A percentile compares a stretch with the other conserved stretches of the same genome.
phyloP scores from a whole-genome alignment of 2,329 filamentous ascomycete species.

The Mollisia scopiformis region DNA sequence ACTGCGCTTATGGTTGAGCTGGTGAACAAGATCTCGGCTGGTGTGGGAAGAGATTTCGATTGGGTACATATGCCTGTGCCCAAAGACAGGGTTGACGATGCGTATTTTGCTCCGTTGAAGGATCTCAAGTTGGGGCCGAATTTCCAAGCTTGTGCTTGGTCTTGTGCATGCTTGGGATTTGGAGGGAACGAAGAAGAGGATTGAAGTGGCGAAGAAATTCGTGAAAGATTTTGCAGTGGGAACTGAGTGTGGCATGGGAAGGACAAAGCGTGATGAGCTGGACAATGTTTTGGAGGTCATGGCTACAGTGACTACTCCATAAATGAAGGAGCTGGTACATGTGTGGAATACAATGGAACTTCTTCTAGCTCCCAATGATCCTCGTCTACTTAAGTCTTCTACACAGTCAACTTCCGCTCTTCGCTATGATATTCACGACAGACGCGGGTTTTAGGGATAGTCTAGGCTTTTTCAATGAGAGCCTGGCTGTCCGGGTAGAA shows the following conservation, averaged over 20 bases:
- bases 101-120: constrained; percentile 44
- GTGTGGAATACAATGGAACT: not conserved
- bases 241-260: constrained; percentile 46
- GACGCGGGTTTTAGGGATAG: too few species aligned
- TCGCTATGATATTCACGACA: too few species aligned
- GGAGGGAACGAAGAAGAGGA: constrained; percentile 41
- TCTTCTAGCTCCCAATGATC: too few species aligned
- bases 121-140: constrained; percentile 34
- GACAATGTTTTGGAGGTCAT: constrained; percentile 14
- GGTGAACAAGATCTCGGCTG: constrained; percentile 37
- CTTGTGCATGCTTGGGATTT: constrained; percentile 43
- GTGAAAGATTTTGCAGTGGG: constrained; percentile 41
- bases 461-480: too few species aligned
- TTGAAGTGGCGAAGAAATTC: constrained; percentile 39
- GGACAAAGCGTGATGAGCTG: constrained; percentile 24
- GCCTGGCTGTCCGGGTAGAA: too few species aligned
- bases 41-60: constrained; percentile 36
- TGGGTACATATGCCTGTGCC: constrained; percentile 50
- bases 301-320: not conserved
- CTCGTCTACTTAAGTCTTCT: too few species aligned
- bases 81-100: constrained; percentile 39
- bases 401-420: too few species aligned
- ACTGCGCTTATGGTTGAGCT: constrained; percentile 39
- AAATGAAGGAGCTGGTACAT: not conserved
- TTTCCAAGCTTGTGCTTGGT: constrained; percentile 44